Evolutionary conservation across 23 red algal species (phyloP), one percentile per base, ranked within the genome.

Genomic region (Cyanidiococcus yangmingshanensis): DNA sequence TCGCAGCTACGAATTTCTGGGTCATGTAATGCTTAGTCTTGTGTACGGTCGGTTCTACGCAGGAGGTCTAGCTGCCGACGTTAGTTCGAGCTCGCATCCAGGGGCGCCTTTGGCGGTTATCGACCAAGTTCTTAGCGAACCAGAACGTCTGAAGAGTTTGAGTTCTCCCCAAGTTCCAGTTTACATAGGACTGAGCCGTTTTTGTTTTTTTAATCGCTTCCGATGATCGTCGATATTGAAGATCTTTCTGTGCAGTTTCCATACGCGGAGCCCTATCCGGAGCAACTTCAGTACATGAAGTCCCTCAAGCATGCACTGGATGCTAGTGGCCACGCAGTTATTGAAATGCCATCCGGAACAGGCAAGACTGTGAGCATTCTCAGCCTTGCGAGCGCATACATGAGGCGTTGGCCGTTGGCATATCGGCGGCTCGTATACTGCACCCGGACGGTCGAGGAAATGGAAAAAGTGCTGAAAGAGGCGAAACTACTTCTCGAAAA

Each of bases 381-480:
- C 16, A 71, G 58, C 38, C 30, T 81, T 0, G 38, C 59, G 51
- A 57, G 37, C 0, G 36, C 78, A 41, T 81, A 81, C 38, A 21
- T 81, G n/a, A 40, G 59, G 37, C 45, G 68, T 25, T 32, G 25
- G n/a, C 63, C 63, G 63, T 30, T 35, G 57, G 68, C 7, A 17
- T 71, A 71, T 30, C 7, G 63, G n/a, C 36, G 40, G 40, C 59
- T 81, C 16, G 68, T 81, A 7, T 81, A 81, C 38, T 81, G 78
- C 68, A 81, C 78, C 1, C 59, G 78, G 34, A 81, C 78, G 1
- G 78, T 81, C 7, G 78, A 81, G 40, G 78, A 81, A 41, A 81
- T 81, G 78, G 78, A 81, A 57, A 81, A 81, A 41, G 78, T 81
- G 78, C 59, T 81, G 78, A 7, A 58, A 36, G 78, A 81, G 68